A percentile compares a stretch with the other conserved stretches of the same genome.
phyloP scores from a whole-genome alignment of 805 yeast genomes.

The Yarrowia hollandica region DNA sequence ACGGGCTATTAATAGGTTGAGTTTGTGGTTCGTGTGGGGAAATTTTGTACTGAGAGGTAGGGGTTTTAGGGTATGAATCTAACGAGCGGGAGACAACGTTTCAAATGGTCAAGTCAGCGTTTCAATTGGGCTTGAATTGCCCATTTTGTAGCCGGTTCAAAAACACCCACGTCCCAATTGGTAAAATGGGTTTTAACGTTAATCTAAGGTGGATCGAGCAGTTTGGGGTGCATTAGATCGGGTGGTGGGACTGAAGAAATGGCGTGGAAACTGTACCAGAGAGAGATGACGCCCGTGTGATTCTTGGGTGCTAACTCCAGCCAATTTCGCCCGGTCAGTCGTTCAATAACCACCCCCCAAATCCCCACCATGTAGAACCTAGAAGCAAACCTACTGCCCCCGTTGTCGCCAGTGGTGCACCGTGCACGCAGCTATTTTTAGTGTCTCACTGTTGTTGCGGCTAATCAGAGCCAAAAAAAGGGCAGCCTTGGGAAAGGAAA shows the following conservation, averaged over 20 bases:
- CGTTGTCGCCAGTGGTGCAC: no score
- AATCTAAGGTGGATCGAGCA: slow-evolving; percentile 3
- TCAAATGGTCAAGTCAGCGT: neutral
- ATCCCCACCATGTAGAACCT: neutral
- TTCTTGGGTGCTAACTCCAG: no score
- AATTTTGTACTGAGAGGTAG: neutral
- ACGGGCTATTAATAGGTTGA: slow-evolving; percentile 13
- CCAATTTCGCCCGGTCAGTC: no score
- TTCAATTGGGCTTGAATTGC: neutral
- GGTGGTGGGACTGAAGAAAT: no score
- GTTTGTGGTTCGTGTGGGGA: neutral
- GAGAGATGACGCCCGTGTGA: no score
- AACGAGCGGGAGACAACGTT: neutral
- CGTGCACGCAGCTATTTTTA: neutral
- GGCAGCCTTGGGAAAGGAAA: neutral
- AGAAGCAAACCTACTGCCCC: neutral
- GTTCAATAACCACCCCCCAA: no score
- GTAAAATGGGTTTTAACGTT: neutral
- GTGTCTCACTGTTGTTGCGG: slow-evolving; percentile 15
- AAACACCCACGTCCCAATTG: neutral
- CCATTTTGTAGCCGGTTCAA: neutral
- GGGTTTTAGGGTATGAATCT: neutral
- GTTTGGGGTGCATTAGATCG: no score
- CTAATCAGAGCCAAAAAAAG: slow-evolving; percentile 9
- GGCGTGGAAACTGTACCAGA: no score